Conservation (phyloP, 768 basidiomycete genomes). For the Russula ochroleuca region DNA sequence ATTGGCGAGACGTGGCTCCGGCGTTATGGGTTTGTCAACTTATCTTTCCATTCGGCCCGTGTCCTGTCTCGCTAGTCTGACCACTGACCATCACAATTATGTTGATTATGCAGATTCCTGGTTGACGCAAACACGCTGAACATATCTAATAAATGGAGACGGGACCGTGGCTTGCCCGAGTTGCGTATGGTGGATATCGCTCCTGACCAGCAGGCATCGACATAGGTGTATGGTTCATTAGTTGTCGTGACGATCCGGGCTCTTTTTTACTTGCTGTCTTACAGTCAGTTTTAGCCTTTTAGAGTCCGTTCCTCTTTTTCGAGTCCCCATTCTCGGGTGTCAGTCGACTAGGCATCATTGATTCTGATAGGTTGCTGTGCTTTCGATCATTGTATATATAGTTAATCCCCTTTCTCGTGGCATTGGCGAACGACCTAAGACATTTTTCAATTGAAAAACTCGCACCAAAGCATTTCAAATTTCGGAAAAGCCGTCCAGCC, state of each 20-base stretch:
- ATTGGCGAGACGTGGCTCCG: slow-evolving; percentile 77
- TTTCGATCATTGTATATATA: slow-evolving; percentile 20
- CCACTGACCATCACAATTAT: slow-evolving; percentile 7
- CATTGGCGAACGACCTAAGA: too few relatives aligned
- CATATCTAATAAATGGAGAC: slow-evolving; percentile 83
- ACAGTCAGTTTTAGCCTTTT: not conserved
- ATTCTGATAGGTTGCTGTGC: slow-evolving; percentile 8
- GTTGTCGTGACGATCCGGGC: not conserved
- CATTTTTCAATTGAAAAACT: not conserved
- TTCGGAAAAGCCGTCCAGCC: not conserved
- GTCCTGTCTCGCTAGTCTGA: slow-evolving; percentile 2
- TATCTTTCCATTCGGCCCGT: not conserved
- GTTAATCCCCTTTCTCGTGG: slow-evolving; percentile 3
- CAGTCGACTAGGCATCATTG: slow-evolving; percentile 7
- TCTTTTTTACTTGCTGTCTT: not conserved
- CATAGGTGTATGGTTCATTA: slow-evolving; percentile 1
- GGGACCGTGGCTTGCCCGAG: slow-evolving; percentile 74
- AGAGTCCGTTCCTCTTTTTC: not conserved
- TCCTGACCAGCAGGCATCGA: slow-evolving; percentile 21
- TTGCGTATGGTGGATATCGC: slow-evolving; percentile 54
- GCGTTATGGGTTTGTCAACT: slow-evolving; percentile 63
- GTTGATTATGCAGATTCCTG: slow-evolving; percentile 53
- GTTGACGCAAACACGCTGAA: slow-evolving; percentile 66
- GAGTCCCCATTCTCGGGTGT: not conserved
- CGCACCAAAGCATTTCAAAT: not conserved